A percentile compares a stretch with the other conserved stretches of the same genome.
Conservation (phyloP, 1,139 yeast species). For the Hanseniaspora sp. region DNA sequence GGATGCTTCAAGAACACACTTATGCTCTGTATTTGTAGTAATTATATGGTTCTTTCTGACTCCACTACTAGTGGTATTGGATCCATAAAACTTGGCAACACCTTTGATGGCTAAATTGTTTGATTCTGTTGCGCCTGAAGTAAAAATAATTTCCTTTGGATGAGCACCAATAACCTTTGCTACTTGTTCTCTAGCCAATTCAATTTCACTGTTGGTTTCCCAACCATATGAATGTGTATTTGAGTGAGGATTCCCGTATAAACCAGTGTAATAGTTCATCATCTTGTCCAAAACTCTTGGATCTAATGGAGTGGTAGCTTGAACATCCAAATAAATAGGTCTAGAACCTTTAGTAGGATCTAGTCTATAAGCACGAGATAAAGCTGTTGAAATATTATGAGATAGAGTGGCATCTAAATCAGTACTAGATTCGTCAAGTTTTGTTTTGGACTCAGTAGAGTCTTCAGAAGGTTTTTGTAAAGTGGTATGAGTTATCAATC, state of each 20-base stretch:
- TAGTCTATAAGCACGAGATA: slow-evolving; percentile 31
- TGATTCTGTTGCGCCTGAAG: slow-evolving; percentile 96
- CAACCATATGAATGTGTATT: slow-evolving; percentile 98
- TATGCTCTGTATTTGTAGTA: slow-evolving; percentile 94
- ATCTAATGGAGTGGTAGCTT: slow-evolving; percentile 96
- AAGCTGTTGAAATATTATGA: slow-evolving; percentile 24
- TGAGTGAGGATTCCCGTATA: slow-evolving; percentile 95
- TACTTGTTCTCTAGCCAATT: slow-evolving; percentile 67
- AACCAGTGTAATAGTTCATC: slow-evolving; percentile 84
- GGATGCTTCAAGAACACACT: slow-evolving; percentile 93
- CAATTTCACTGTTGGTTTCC: slow-evolving; percentile 94
- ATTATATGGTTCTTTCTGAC: slow-evolving; percentile 68
- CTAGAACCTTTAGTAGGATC: slow-evolving; percentile 47
- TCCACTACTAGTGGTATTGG: slow-evolving; percentile 34
- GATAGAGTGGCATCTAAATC: slow-evolving; percentile 21
- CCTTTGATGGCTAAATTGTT: slow-evolving; percentile 93
- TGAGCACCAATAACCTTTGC: slow-evolving; percentile 85
- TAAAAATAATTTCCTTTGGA: slow-evolving; percentile 91
- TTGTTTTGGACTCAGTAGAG: slow-evolving; percentile 18
- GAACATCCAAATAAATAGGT: slow-evolving; percentile 89
- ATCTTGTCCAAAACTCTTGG: slow-evolving; percentile 92
- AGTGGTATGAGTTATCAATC: slow-evolving; percentile 14
- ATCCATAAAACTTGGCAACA: slow-evolving; percentile 82
- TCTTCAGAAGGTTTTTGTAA: slow-evolving; percentile 17
- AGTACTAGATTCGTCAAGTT: slow-evolving; percentile 16